Evolutionary conservation across 108 stramenopile species (phyloP), one percentile per base, ranked within the genome.

Genomic region (Cyclostephanos tholiformis): DNA sequence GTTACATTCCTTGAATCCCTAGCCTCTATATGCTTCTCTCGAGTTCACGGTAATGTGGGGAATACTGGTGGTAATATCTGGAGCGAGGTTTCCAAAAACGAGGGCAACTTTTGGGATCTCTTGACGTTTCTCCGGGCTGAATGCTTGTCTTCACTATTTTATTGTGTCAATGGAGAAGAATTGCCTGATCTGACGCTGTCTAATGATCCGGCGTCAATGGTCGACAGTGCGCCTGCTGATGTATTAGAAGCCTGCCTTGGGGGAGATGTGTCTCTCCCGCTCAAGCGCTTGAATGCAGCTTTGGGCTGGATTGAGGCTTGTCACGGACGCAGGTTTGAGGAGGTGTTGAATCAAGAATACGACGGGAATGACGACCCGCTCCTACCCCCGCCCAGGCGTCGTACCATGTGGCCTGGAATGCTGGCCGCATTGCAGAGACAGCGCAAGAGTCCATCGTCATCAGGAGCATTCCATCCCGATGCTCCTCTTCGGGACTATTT

Each of bases 81-180:
- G 23, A 26, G 36, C 22, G 77, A 74, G 17, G 71, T 62, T 17
- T 53, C 61, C 20, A 39, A 62, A 36, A 76, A 75, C 32, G 89
- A 92, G 65, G 87, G 89, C 20, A 85, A 92, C 63, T 77, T 85
- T 20, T 92, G 91, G 91, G 63, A 72, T 63, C 75, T 92, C 20
- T 35, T 92, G 60, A 46, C 77, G 0, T 46, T 64, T 19, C 61
- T 92, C 12, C 87, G 91, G 10, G 67, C 64, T 17, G 62, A 80
- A 16, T 85, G 89, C 10, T 20, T 84, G 60, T 49, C 73, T 14
- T 79, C 88, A 27, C 59, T 92, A 32, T 65, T 89, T 25, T 88
- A 88, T 27, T 67, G 77, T 53, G 65, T 71, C 23, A 61, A 67
- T 49, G 77, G 65, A 19, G 77, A 78, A 41, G 53, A 38, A 39